These are phyloP conservation scores for Colletotrichum phormii DNA, from an alignment of 2,329 filamentous ascomycete species.

Conservation along the genomic window DNA sequence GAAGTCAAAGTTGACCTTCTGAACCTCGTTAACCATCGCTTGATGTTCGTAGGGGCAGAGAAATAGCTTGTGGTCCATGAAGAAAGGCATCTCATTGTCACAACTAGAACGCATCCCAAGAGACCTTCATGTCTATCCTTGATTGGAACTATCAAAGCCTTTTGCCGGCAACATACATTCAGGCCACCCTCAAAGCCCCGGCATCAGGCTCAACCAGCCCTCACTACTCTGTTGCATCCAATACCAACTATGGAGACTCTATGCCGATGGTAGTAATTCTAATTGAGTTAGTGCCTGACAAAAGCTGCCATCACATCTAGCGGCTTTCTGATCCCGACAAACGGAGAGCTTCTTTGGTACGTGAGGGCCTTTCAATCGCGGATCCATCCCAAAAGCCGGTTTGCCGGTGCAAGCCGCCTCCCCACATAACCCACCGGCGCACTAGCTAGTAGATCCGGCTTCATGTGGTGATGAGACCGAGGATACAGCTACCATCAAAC, in stretches of 20 bases:
- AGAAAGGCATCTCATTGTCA: not conserved
- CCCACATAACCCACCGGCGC: constrained; percentile 11
- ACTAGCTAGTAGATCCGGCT: not conserved
- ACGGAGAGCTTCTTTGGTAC: not conserved
- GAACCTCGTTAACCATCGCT: not conserved
- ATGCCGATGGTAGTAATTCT: not conserved
- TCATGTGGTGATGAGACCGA: not conserved
- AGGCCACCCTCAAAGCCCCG: not conserved
- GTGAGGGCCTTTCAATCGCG: too few species aligned
- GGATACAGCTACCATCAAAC: not conserved
- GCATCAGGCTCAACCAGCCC: not conserved
- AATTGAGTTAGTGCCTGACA: not conserved
- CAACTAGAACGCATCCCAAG: not conserved
- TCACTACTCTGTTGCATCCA: not conserved
- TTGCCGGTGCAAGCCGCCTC: not conserved
- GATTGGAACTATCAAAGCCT: not conserved
- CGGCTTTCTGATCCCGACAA: not conserved
- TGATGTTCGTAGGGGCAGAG: not conserved
- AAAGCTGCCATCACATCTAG: not conserved
- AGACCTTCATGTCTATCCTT: not conserved
- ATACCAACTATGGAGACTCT: not conserved
- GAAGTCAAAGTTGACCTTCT: too few species aligned
- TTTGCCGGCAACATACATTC: too few species aligned
- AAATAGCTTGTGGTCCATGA: not conserved
- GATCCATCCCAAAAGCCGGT: not conserved